Conservation (phyloP, 352 stramenopile genomes). For the Phytophthora megakarya region DNA sequence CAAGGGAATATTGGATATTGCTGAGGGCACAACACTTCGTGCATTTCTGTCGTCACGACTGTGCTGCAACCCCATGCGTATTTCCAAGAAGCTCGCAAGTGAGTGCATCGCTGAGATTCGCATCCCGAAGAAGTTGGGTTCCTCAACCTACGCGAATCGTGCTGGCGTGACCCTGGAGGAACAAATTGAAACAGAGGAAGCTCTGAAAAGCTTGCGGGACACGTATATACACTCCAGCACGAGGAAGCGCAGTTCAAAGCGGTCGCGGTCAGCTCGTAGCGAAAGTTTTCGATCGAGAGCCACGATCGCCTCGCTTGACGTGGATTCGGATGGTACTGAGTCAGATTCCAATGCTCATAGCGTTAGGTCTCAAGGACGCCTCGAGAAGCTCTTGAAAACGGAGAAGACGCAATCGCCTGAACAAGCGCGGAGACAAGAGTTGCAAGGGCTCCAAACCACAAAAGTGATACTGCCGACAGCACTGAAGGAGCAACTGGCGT, state of each 20-base stretch:
- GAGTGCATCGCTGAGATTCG: constrained; percentile 66
- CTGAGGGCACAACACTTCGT: constrained; percentile 69
- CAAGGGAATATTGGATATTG: constrained; percentile 63
- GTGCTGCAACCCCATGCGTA: constrained; percentile 76
- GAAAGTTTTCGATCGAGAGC: constrained; percentile 2
- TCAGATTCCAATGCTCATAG: constrained; percentile 20
- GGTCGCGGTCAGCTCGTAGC: constrained; percentile 21
- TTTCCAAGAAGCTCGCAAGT: constrained; percentile 81
- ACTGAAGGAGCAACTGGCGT: constrained; percentile 34
- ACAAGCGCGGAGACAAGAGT: constrained; percentile 17
- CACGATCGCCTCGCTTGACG: not conserved
- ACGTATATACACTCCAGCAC: constrained; percentile 39
- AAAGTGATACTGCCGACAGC: constrained; percentile 16
- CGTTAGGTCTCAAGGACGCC: not conserved
- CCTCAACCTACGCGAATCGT: constrained; percentile 59
- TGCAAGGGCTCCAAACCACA: constrained; percentile 14
- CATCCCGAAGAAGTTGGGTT: constrained; percentile 78
- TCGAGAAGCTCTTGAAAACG: constrained; percentile 29
- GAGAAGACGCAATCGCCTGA: constrained; percentile 21
- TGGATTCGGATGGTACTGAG: constrained; percentile 27
- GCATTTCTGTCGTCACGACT: constrained; percentile 67
- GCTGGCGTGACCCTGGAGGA: constrained; percentile 41
- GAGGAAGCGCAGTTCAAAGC: constrained; percentile 11
- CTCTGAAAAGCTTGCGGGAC: constrained; percentile 43
- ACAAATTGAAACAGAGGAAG: constrained; percentile 41